Evolutionary conservation across 352 stramenopile species (phyloP), one percentile per base, ranked within the genome.

Genomic region (Pythium rhizo-oryzae): DNA sequence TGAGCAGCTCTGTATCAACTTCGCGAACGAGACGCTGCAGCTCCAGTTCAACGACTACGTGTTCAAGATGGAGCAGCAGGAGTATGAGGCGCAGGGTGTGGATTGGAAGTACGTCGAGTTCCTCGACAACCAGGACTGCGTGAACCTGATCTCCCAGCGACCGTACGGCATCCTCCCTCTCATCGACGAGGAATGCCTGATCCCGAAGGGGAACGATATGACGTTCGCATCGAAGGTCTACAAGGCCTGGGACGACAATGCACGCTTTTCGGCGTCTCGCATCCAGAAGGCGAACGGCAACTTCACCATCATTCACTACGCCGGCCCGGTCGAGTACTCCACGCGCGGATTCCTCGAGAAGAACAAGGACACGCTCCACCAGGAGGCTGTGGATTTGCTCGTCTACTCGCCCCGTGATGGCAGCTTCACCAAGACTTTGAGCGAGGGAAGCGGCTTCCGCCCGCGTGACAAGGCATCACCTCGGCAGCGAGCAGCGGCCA

Each of bases 1-100:
- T 62, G 89, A 97, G 70, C 89, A 97, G 69, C 84, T 97, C 6
- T 96, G 88, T 49, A 97, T 97, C 72, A 97, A 97, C 67, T 97
- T 93, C 67, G 82, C 86, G 9, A 97, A 97, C 62, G 89, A 97
- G 63, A 94, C 85, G 39, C 75, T 97, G 35, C 87, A 97, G 70
- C 87, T 93, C 56, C 84, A 96, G 66, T 96, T 96, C 71, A 95
- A 94, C 69, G 84, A 93, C 64, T 93, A 96, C 61, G 84, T 94
- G 12, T 96, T 97, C 74, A 94, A 95, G 75, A 81, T 87, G 53
- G 90, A 96, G 57, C 82, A 94, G 62, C 79, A 82, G 15, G 87
- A 94, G 74, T 97, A 97, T 63, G 82, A 92, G 51, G 70, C 77
- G 3, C 80, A 97, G 61, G 90, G 90, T 15, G 84, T 96, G 4